Percentiles rank a stretch among this genome's conserved stretches.
phyloP scores from a whole-genome alignment of 2,329 filamentous ascomycete species.

The Talaromyces funiculosus region DNA sequence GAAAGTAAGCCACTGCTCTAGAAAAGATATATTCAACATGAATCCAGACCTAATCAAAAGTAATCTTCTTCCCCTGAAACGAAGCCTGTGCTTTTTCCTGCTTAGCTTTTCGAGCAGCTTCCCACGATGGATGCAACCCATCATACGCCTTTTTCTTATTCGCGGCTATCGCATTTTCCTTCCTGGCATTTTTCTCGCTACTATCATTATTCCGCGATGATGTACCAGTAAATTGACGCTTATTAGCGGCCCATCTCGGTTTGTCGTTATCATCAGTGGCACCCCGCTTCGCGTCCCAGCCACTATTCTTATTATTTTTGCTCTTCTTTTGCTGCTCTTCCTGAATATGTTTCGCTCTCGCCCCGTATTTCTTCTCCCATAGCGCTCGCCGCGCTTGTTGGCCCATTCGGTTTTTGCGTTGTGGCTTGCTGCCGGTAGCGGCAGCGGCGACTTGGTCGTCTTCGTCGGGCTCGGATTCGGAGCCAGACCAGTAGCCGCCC shows the following conservation, averaged over 20 bases:
- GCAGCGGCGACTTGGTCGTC: constrained; percentile 44
- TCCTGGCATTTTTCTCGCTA: constrained; percentile 19
- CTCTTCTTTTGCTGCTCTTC: constrained; percentile 20
- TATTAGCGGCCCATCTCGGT: constrained; percentile 18
- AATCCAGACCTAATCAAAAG: constrained; percentile 48
- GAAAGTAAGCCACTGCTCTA: too few species aligned
- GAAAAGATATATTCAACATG: not conserved
- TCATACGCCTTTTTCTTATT: constrained; percentile 28
- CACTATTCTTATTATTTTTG: constrained; percentile 41
- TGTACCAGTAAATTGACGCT: constrained; percentile 5
- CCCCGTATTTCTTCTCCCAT: constrained; percentile 58
- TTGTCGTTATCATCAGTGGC: constrained; percentile 37
- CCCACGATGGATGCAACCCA: constrained; percentile 60
- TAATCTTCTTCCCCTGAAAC: constrained; percentile 58
- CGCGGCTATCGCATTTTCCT: constrained; percentile 11
- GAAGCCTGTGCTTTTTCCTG: constrained; percentile 46
- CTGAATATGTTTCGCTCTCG: constrained; percentile 53
- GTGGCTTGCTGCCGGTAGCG: constrained; percentile 30
- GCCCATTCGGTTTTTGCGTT: constrained; percentile 56
- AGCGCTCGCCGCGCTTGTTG: constrained; percentile 57
- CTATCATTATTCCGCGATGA: constrained; percentile 1
- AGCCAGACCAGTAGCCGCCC: constrained; percentile 59
- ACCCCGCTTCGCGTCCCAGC: constrained; percentile 56
- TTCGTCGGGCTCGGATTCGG: constrained; percentile 42
- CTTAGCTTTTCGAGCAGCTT: constrained; percentile 57